A percentile compares a stretch with the other conserved stretches of the same genome.
These are phyloP conservation scores for Proliferodiscus dingleyae DNA, from an alignment of 2,329 filamentous ascomycete species.

Conservation along the genomic window DNA sequence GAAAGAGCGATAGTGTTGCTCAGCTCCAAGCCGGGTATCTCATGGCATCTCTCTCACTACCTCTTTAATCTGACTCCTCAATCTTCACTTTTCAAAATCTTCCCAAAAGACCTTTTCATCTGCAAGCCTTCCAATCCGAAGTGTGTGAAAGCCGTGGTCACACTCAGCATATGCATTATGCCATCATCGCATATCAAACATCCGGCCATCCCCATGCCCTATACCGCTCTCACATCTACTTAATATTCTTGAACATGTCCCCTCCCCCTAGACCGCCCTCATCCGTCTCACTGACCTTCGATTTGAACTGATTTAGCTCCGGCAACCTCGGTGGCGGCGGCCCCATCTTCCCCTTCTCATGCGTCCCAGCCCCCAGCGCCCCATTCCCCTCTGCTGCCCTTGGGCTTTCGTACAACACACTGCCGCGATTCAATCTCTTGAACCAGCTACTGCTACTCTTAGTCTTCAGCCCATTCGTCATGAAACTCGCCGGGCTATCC, in stretches of 20 bases:
- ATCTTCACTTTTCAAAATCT: conserved; percentile 4
- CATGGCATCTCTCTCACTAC: conserved; percentile 4
- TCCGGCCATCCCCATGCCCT: conserved; percentile 12
- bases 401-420: conserved; percentile 23
- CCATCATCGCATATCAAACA: conserved; percentile 19
- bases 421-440: conserved; percentile 23
- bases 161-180: conserved; percentile 18
- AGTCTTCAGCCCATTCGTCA: conserved; percentile 18
- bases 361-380: no score
- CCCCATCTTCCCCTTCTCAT: conserved; percentile 13
- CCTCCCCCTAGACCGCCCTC: conserved; percentile 29
- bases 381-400: conserved; percentile 14
- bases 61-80: conserved; percentile 5
- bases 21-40: conserved; percentile 25
- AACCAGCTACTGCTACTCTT: conserved; percentile 31
- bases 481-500: conserved; percentile 27
- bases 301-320: conserved; percentile 30
- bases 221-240: conserved; percentile 23
- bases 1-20: conserved; percentile 21
- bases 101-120: conserved; percentile 4
- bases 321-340: conserved; percentile 32
- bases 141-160: conserved; percentile 19
- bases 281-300: conserved; percentile 26
- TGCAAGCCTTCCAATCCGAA: conserved; percentile 4
- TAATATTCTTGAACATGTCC: conserved; percentile 35